These are phyloP conservation scores for Chlamydomonas incerta DNA, from an alignment of 139 green algal species.

Conservation along the genomic window DNA sequence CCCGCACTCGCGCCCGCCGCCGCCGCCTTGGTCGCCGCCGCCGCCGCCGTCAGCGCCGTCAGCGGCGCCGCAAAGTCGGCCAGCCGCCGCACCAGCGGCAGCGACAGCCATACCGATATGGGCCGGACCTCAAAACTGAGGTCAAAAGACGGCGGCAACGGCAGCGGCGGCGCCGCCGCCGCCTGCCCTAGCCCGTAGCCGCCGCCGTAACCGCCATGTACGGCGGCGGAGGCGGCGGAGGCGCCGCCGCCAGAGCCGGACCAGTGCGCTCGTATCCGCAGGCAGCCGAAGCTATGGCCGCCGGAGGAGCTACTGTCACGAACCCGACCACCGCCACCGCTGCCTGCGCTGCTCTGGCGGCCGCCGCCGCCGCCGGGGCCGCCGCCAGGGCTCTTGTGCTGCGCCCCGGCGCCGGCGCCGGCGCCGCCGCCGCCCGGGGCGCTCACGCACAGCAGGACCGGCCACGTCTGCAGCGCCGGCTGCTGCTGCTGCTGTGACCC, in stretches of 20 bases:
- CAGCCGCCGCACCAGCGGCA: constrained; percentile 13
- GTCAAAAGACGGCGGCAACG: not conserved
- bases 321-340: not conserved
- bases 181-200: not conserved
- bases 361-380: not conserved
- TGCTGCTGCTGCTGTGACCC: not conserved
- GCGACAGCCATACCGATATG: constrained; percentile 21
- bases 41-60: not conserved
- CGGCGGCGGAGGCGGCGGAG: too few relatives aligned
- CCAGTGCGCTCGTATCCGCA: constrained; percentile 1
- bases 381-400: not conserved
- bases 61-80: constrained; percentile 21
- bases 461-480: constrained; percentile 20
- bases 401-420: not conserved
- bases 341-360: not conserved
- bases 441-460: constrained; percentile 10
- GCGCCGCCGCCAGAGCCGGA: not conserved
- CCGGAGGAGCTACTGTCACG: not conserved
- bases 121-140: constrained; percentile 28
- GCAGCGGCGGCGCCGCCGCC: not conserved
- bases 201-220: not conserved
- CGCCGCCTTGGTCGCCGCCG: not conserved
- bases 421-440: not conserved
- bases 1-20: too few relatives aligned
- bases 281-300: not conserved